Evolutionary conservation across 2,329 filamentous ascomycete genomes (phyloP).

Genomic region (Verticillium longisporum): DNA sequence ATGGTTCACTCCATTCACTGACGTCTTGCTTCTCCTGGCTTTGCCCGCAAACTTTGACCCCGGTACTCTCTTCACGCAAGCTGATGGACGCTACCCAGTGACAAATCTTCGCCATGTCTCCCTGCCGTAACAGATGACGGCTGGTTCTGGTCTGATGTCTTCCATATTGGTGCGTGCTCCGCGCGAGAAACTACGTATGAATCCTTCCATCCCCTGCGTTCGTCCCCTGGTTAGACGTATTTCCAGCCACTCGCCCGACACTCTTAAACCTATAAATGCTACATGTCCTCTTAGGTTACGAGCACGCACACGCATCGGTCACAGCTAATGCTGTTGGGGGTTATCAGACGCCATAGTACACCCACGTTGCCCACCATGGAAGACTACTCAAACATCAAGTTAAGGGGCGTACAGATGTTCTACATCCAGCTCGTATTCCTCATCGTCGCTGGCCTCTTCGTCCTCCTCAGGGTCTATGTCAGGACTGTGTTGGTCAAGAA

Average conservation of each 20-base stretch:
- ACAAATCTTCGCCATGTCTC: background rate
- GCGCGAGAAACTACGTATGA: background rate
- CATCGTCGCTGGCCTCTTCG: slow-evolving; percentile 24
- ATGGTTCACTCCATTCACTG: background rate
- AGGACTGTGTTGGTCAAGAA: slow-evolving; percentile 34
- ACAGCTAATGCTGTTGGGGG: background rate
- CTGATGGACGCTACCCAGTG: background rate
- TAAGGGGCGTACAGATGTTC: slow-evolving; percentile 12
- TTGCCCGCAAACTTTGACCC: background rate
- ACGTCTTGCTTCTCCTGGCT: background rate
- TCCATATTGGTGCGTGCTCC: background rate
- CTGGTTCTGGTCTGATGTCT: background rate
- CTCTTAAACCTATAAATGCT: background rate
- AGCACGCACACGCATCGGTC: background rate
- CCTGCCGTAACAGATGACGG: background rate
- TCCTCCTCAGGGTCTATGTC: slow-evolving; percentile 36
- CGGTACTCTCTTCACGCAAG: background rate
- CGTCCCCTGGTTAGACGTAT: background rate
- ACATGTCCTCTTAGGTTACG: background rate
- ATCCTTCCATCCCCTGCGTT: background rate
- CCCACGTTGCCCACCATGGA: background rate
- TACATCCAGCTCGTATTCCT: slow-evolving; percentile 21
- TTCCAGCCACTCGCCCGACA: background rate
- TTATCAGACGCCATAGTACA: background rate
- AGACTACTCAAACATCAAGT: background rate